Base-by-base conservation (phyloP, 768 basidiomycete genomes). In the Hericium erinaceus region DNA sequence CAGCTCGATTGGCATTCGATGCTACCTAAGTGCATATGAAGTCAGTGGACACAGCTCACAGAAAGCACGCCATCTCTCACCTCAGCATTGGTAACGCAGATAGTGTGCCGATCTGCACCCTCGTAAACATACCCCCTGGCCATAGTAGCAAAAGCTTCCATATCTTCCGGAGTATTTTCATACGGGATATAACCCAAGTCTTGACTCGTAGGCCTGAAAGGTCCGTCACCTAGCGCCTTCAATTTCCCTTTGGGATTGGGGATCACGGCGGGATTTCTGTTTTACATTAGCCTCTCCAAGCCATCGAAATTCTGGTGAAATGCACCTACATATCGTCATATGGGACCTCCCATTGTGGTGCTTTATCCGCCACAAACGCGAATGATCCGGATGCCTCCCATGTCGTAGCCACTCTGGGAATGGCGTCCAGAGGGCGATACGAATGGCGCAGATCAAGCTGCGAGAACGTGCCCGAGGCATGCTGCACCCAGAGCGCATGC, bases 281-380 rank as follows among this genome's bases (percentile, higher is more conserved):
- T 67, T 55, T 78, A 46, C 15, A 22, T 22, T 33, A 48, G 54
- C 24, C 11, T 5, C 22, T 38, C 26, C 24, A 20, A 4, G 12
- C 39, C 13, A 9, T 11, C 11, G 15, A 41, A 11, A 24, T 13
- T n/a, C 50, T 20, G 33, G 48, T 7, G 18, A 33, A 11, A 15
- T n/a, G 12, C 15, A 71, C 83, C 55, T 64, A 90, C 90, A 85
- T 64, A 64, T 93, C 91, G 61, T 93, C 91, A 58, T 87, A 92
- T 2, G 91, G 91, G 2, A 85, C 67, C 63, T 91, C 87, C 76
- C 80, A 84, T 40, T 66, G 67, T 5, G 65, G 60, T 44, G 71
- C 73, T n/a, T 69, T 71, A 54, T 87, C 87, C 2, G 79, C 68
- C 11, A 86, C 82, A 62, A 92, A 92, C 6, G 83, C 73, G 48